Evolutionary conservation across 2,329 filamentous ascomycete genomes (phyloP), one percentile per base, ranked within the genome.

Genomic region (Colletotrichum echinochloae): DNA sequence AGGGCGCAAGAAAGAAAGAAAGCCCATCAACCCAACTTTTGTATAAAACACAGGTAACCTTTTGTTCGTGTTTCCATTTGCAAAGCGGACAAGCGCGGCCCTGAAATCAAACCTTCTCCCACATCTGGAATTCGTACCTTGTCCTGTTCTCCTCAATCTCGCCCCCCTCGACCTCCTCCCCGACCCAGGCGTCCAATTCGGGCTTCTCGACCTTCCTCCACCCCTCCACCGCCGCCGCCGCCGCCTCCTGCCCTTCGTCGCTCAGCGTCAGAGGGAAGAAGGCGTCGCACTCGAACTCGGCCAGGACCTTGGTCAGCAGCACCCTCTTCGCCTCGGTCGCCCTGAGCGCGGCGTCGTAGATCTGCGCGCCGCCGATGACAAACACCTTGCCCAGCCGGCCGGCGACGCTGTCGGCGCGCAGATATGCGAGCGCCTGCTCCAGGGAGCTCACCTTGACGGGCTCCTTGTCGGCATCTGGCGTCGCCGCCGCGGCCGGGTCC

Each of bases 341-440:
- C 74, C 82, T 78, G 77, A 98, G 83, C 18, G 94, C 91, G 28
- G 90, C 87, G 48, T 83, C 84, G 81, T 98, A 99, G 74, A 98
- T 91, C 82, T 94, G 92, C 66, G 90, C 92, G 5, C 96, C 96
- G 30, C 96, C 96, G 76, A 99, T 98, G 52, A 98, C 88, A 80
- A 95, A 98, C 4, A 94, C 86, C 75, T 88, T 87, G 11, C 86
- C 87, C 41, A 90, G 72, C 76, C 52, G 55, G 51, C 73, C 74
- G 11, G 74, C 75, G 56, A 72, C 61, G 62, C 79, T 78, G 57
- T 86, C 77, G 35, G 75, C 76, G 46, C 76, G 74, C n/a, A 87
- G 81, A 65, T 84, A 84, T 57, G 77, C 76, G 51, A 93, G 74
- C 3, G 90, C 90, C 60, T 84, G 81, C 65, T 89, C 86, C 5